These are phyloP conservation scores for Tilletia indica DNA, from an alignment of 1,284 basidiomycete genomes.

Conservation along the genomic window DNA sequence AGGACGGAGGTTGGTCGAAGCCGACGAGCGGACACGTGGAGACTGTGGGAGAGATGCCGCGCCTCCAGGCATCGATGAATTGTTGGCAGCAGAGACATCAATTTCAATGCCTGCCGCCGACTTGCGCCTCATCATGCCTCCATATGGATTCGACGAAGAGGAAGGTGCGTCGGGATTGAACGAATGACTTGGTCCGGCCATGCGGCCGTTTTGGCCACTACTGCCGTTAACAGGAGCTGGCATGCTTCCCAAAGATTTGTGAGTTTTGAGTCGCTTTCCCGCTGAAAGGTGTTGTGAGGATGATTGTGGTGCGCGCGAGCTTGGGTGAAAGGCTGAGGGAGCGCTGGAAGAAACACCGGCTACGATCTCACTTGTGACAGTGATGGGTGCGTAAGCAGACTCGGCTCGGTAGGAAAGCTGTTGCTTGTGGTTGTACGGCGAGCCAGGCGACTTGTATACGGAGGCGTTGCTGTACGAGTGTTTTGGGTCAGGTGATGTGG, in stretches of 20 bases:
- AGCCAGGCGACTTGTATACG: background rate
- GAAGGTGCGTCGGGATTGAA: too few species aligned
- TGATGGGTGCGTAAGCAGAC: too few species aligned
- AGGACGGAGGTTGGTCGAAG: background rate
- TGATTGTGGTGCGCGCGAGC: background rate
- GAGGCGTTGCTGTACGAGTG: background rate
- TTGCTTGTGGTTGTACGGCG: background rate
- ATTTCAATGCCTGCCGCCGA: background rate
- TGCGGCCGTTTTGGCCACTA: background rate
- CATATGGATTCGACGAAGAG: too few species aligned
- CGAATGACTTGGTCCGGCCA: too few species aligned
- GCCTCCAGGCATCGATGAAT: background rate
- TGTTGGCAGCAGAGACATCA: constrained; percentile 1
- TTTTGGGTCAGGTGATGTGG: background rate
- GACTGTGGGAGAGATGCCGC: constrained; percentile 1
- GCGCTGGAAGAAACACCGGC: background rate
- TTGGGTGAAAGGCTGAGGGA: background rate
- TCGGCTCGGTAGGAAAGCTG: too few species aligned
- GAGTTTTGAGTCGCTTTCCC: background rate
- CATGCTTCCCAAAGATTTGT: constrained; percentile 9
- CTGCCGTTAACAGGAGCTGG: background rate
- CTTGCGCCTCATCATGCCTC: background rate
- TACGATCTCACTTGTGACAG: constrained; percentile 11
- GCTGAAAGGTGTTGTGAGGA: background rate
- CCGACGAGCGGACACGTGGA: constrained; percentile 1